Conservation (phyloP, 768 basidiomycete species). For the Albatrellus ellisii region DNA sequence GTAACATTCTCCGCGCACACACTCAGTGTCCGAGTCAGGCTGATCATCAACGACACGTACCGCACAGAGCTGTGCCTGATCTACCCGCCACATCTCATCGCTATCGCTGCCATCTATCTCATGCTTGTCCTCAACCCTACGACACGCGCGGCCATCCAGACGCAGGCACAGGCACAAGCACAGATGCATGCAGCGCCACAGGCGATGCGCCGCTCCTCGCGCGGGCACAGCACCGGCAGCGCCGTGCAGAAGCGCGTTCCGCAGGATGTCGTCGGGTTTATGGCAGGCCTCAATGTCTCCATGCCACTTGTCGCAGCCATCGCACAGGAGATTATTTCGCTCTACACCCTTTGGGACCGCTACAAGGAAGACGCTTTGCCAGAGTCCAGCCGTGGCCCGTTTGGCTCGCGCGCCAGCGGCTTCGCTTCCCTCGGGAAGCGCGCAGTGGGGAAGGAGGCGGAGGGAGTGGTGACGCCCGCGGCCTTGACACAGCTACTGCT, state of each 20-base stretch:
- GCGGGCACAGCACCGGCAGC: constrained; percentile 19
- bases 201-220: constrained; percentile 42
- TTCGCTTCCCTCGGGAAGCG: no score
- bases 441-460: constrained; percentile 14
- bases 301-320: constrained; percentile 72
- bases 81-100: constrained; percentile 90
- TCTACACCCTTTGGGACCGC: constrained; percentile 83
- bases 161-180: constrained; percentile 23
- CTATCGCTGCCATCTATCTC: constrained; percentile 84
- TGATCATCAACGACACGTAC: constrained; percentile 93
- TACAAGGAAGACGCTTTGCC: constrained; percentile 54
- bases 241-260: constrained; percentile 26
- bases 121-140: constrained; percentile 64
- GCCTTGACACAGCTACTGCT: constrained; percentile 42
- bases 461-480: constrained; percentile 37
- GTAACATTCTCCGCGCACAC: background rate
- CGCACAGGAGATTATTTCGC: constrained; percentile 79
- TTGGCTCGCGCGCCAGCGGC: constrained; percentile 14
- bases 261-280: constrained; percentile 68
- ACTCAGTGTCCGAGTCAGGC: constrained; percentile 35
- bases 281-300: constrained; percentile 78
- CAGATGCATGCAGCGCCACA: constrained; percentile 18
- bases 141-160: constrained; percentile 30
- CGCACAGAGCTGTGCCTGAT: constrained; percentile 88
- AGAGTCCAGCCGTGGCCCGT: constrained; percentile 16